These are phyloP conservation scores for Vicia villosa DNA, from an alignment of 306 rosid species.

Conservation along the genomic window DNA sequence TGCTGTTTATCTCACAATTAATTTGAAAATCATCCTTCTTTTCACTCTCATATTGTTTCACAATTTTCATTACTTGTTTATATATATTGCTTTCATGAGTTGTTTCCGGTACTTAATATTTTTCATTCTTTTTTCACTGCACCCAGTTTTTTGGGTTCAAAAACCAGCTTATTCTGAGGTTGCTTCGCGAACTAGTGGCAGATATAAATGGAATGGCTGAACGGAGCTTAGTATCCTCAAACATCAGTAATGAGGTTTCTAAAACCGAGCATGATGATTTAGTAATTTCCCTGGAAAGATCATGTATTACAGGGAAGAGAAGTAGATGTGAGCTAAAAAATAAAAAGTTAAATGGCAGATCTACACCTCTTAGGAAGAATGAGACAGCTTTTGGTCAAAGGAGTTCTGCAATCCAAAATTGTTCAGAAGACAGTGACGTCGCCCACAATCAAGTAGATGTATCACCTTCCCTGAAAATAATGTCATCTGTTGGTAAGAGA, in stretches of 20 bases:
- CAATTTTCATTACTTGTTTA: neutral
- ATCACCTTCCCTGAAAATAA: conserved; percentile 27
- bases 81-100: conserved; percentile 2
- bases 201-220: conserved; percentile 61
- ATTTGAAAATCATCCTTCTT: conserved; percentile 15
- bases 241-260: conserved; percentile 41
- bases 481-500: conserved; percentile 37
- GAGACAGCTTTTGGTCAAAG: conserved; percentile 38
- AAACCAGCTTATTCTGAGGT: conserved; percentile 69
- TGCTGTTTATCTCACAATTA: conserved; percentile 22
- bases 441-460: conserved; percentile 31
- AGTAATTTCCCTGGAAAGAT: conserved; percentile 37
- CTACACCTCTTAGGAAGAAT: conserved; percentile 38
- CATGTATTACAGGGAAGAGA: conserved; percentile 60
- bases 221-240: conserved; percentile 43
- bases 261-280: conserved; percentile 42
- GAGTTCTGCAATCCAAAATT: conserved; percentile 30
- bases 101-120: conserved; percentile 27
- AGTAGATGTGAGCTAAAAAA: conserved; percentile 48
- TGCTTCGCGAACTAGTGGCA: conserved; percentile 75
- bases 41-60: conserved; percentile 4
- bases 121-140: conserved; percentile 31
- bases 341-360: conserved; percentile 35
- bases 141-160: conserved; percentile 89
- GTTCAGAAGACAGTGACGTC: conserved; percentile 36